Base-by-base conservation (phyloP, 495 filamentous ascomycete genomes). In the Lasiosphaeria miniovina region DNA sequence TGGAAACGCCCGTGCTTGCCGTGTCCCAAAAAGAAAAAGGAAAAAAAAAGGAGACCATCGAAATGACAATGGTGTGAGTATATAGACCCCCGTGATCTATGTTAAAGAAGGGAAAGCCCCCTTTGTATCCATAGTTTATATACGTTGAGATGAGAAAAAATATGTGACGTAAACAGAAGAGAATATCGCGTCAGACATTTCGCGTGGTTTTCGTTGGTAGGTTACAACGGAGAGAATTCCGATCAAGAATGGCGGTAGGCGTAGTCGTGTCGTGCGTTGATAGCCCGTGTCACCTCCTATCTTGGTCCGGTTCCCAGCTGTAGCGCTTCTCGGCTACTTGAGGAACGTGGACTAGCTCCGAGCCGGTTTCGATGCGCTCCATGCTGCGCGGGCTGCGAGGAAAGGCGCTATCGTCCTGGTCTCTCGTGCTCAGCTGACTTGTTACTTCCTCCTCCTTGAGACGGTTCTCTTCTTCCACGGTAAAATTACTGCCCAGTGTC, bases 401-500 rank as follows among this genome's bases (percentile, higher is more conserved):
- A 7, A 68, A 57, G 31, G 61, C 55, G 33, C 67, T 57, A 1
- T 62, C 54, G 48, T 49, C 33, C 4, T 43, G 24, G 53, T 54
- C 41, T 63, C 48, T 35, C 9, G 48, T 15, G 15, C 54, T 61
- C 38, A 41, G 48, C 10, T 61, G 61, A 6, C 51, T 35, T 31
- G 60, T 49, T 38, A 61, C 48, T n/a, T 62, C 62, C 34, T 65
- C 67, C 10, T 59, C 54, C 36, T 49, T 58, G 11, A 67, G 32
- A 3, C 58, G 60, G n/a, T 52, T 51, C 59, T 77, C 75, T 48
- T 83, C 77, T 43, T 79, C 75, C 15, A 77, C 69, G 0, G 81
- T 83, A 55, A 73, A 83, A 57, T 82, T 79, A 52, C 77, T 80
- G 31, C 81, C 80, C 9, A 82, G 58, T 4, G 79, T 79, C 36